Evolutionary conservation across 768 basidiomycete genomes (phyloP), one percentile per base, ranked within the genome.

Genomic region (Lactarius deliciosus): DNA sequence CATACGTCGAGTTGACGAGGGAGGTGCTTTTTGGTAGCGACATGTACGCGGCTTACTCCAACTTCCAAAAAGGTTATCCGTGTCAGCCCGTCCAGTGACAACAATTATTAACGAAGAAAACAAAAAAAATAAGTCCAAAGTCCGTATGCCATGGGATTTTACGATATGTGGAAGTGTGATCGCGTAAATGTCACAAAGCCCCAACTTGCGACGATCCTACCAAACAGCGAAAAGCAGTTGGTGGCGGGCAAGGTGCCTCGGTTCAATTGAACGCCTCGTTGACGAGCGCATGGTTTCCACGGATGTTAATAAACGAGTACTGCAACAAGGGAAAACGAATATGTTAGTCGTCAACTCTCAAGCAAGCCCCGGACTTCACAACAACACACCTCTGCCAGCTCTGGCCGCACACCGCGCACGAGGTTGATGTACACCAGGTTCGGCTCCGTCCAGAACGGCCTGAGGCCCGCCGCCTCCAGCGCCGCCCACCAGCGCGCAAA

Each of bases 391-490:
- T 82, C 79, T 34, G 77, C 71, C 30, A 83, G 71, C n/a, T 76
- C 78, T 2, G 81, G 80, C 20, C 72, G 73, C 57, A 69, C 75
- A 36, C 76, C 76, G 53, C 76, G 72, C 56, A 77, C 72, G n/a
- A 79, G 74, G 71, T 82, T 82, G 18, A 79, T 65, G 57, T 80
- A 81, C 34, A 82, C 79, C n/a, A 82, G 73, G 70, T 81, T 83
- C 53, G 80, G 75, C 77, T 90, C 88, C 7, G 83, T 84, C 80
- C 83, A 88, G 78, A 91, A 91, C 28, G 28, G 28, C 28, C 28
- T 30, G 28, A 30, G 28, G 28, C 28, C 28, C 28, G 28, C 28
- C 28, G 28, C 28, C 28, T 30, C 28, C 28, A 30, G 28, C 28
- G 28, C 28, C 28, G 28, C 28, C 28, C 28, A 30, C 28, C 28